Conservation (phyloP, 78 protist species). For the Guillardia theta region DNA sequence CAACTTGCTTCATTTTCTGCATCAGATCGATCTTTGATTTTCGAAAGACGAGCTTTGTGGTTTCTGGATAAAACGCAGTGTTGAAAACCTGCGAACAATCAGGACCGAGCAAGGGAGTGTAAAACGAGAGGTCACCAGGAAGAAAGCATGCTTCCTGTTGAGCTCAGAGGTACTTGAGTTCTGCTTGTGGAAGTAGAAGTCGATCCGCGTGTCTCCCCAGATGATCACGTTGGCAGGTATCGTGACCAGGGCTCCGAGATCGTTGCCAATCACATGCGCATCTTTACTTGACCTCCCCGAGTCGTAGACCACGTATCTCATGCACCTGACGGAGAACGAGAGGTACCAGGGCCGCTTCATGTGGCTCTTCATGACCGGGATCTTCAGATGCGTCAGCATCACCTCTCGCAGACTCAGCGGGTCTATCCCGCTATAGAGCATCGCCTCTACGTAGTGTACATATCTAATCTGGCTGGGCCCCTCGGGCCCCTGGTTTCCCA, state of each 20-base stretch:
- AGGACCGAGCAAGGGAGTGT: too few species aligned
- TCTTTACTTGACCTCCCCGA: neutral
- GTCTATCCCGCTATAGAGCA: conserved; percentile 11
- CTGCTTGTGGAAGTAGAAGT: neutral
- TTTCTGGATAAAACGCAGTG: neutral
- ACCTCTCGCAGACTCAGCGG: neutral
- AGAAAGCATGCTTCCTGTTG: neutral
- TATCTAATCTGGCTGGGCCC: neutral
- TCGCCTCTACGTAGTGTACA: conserved; percentile 18
- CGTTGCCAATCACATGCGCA: neutral
- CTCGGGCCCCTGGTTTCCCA: conserved; percentile 29
- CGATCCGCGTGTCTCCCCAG: neutral
- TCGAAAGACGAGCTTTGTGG: neutral
- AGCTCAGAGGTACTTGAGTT: neutral
- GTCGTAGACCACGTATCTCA: neutral
- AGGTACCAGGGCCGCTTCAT: neutral
- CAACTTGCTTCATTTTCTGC: too few species aligned
- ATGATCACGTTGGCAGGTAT: neutral
- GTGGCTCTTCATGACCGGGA: neutral
- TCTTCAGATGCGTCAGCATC: neutral
- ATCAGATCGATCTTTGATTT: neutral
- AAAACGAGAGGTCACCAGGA: too few species aligned
- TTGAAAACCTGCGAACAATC: too few species aligned
- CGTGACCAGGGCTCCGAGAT: neutral
- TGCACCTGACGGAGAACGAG: neutral